phyloP scores from a whole-genome alignment of 129 eudicot species.

The Scalesia atractyloides region DNA sequence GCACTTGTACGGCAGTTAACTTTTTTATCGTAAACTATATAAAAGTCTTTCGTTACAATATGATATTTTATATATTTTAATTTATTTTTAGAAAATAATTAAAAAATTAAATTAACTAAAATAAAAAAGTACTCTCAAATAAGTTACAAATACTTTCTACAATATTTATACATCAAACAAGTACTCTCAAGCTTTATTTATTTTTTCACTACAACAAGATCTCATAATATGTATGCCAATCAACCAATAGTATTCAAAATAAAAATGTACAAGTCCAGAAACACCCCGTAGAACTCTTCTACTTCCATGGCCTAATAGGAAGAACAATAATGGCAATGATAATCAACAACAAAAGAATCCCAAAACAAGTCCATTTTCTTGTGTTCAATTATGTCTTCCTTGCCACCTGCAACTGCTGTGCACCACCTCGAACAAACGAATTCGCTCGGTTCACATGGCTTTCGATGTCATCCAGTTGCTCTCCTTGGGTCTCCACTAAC shows the following conservation, averaged over 20 bases:
- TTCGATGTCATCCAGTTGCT: constrained; percentile 54
- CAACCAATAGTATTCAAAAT: neutral
- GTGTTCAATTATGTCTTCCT: constrained; percentile 42
- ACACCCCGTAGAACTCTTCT: neutral
- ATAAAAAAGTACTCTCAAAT: too few species aligned
- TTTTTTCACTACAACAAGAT: neutral
- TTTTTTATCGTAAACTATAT: too few species aligned
- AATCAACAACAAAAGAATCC: constrained; percentile 39
- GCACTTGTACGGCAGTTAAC: too few species aligned
- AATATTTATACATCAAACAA: neutral
- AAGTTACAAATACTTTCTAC: neutral
- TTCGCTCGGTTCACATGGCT: constrained; percentile 55
- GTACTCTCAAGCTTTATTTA: neutral
- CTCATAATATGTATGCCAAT: neutral
- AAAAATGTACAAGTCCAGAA: neutral
- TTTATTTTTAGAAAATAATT: too few species aligned
- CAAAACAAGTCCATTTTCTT: constrained; percentile 47
- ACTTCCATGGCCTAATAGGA: constrained; percentile 47
- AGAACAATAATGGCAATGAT: constrained; percentile 36
- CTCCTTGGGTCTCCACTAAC: constrained; percentile 55
- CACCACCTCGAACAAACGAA: constrained; percentile 55
- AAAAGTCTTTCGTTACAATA: too few species aligned
- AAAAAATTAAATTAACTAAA: too few species aligned
- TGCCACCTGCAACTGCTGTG: constrained; percentile 54
- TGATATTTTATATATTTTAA: too few species aligned